Percentiles rank a stretch among this genome's conserved stretches.
Evolutionary conservation across 108 stramenopile genomes (phyloP).

Genomic region (Schizochytrium sp.): DNA sequence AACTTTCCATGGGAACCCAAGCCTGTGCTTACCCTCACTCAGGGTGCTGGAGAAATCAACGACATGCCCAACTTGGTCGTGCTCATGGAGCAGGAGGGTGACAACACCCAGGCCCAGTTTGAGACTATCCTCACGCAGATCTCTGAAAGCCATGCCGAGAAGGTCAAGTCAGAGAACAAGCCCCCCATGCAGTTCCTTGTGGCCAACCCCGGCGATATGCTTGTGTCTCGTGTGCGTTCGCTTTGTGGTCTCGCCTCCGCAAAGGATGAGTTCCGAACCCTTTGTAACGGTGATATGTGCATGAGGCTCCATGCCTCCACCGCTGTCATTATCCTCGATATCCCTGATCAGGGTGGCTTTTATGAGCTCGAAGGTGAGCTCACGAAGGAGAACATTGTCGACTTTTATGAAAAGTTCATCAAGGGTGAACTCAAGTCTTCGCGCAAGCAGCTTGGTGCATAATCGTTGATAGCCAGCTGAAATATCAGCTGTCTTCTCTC

Average conservation of each 20-base stretch:
- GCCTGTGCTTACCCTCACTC: slow-evolving; percentile 76
- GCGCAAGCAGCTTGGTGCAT: background rate
- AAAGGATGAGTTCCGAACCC: slow-evolving; percentile 68
- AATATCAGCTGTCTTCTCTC: background rate
- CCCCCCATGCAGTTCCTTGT: slow-evolving; percentile 43
- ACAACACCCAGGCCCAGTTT: slow-evolving; percentile 77
- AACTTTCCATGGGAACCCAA: slow-evolving; percentile 82
- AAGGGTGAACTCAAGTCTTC: slow-evolving; percentile 62
- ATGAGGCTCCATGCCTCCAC: slow-evolving; percentile 63
- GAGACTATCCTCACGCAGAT: slow-evolving; percentile 73
- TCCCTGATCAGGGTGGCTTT: slow-evolving; percentile 78
- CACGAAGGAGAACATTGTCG: slow-evolving; percentile 71
- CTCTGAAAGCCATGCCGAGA: slow-evolving; percentile 69
- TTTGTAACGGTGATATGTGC: slow-evolving; percentile 66
- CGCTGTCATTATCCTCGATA: slow-evolving; percentile 77
- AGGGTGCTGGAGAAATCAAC: slow-evolving; percentile 76
- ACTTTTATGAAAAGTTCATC: slow-evolving; percentile 69
- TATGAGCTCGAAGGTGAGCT: slow-evolving; percentile 75
- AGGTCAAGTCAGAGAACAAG: slow-evolving; percentile 26
- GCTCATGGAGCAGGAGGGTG: slow-evolving; percentile 77
- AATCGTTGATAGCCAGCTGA: background rate
- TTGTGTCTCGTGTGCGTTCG: background rate
- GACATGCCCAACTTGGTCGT: slow-evolving; percentile 75
- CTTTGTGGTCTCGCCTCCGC: background rate
- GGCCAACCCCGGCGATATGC: slow-evolving; percentile 12